A percentile compares a stretch with the other conserved stretches of the same genome.
phyloP scores from a whole-genome alignment of 164 flowering plant genomes.

The Annona cherimola region DNA sequence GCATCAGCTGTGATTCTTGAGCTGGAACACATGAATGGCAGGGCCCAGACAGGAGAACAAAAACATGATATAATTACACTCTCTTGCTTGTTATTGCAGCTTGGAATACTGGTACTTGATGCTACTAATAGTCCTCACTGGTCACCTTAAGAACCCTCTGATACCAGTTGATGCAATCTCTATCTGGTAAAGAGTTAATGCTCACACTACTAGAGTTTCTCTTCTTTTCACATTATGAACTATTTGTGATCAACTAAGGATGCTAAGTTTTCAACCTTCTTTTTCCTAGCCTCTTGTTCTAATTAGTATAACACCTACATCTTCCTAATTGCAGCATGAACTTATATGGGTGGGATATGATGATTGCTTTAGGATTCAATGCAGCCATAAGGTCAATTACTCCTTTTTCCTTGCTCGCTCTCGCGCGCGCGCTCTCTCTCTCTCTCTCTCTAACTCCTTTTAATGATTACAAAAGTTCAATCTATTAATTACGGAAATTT shows the following conservation, averaged over 20 bases:
- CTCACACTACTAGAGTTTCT: too few relatives aligned
- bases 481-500: background rate
- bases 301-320: too few relatives aligned
- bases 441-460: too few relatives aligned
- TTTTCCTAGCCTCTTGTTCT: too few relatives aligned
- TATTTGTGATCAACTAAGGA: too few relatives aligned
- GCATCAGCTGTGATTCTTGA: too few relatives aligned
- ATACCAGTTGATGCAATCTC: constrained; percentile 80
- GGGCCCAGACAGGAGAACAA: too few relatives aligned
- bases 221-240: too few relatives aligned
- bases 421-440: background rate
- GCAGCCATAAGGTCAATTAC: constrained; percentile 41
- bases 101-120: constrained; percentile 58
- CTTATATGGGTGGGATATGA: constrained; percentile 62
- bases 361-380: constrained; percentile 50
- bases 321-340: constrained; percentile 32
- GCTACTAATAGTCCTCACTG: constrained; percentile 60
- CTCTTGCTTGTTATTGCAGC: too few relatives aligned
- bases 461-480: background rate
- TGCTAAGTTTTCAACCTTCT: too few relatives aligned
- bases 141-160: constrained; percentile 56
- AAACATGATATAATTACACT: too few relatives aligned
- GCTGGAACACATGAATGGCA: too few relatives aligned
- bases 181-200: constrained; percentile 46
- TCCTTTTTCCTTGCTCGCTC: background rate